These are phyloP conservation scores for Aspergillus indologenus DNA, from an alignment of 495 filamentous ascomycete species.

Conservation along the genomic window DNA sequence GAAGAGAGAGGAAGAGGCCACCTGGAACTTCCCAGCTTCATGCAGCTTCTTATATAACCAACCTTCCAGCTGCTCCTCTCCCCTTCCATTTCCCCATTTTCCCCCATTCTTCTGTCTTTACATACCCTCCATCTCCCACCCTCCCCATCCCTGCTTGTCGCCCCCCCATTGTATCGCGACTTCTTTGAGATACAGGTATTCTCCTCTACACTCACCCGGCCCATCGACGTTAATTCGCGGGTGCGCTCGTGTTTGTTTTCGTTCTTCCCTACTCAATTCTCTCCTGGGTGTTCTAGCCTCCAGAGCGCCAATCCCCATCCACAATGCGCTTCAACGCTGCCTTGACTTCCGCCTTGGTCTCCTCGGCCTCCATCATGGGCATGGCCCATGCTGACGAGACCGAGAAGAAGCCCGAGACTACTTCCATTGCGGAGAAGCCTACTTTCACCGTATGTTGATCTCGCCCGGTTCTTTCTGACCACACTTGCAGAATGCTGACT, in stretches of 20 bases:
- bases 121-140: neutral
- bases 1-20: constrained; percentile 50
- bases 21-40: constrained; percentile 41
- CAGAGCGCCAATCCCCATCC: constrained; percentile 22
- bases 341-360: constrained; percentile 59
- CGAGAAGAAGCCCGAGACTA: constrained; percentile 55
- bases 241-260: constrained; percentile 28
- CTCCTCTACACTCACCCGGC: constrained; percentile 27
- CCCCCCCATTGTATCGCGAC: neutral
- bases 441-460: constrained; percentile 77
- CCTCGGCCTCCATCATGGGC: constrained; percentile 69
- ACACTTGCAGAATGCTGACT: constrained; percentile 21
- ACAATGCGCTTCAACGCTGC: constrained; percentile 78
- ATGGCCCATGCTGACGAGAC: constrained; percentile 69
- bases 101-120: constrained; percentile 2
- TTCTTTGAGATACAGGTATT: constrained; percentile 18
- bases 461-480: constrained; percentile 6
- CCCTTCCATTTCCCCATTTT: constrained; percentile 9
- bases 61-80: constrained; percentile 12
- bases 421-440: constrained; percentile 64
- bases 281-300: neutral
- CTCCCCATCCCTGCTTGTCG: neutral
- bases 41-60: constrained; percentile 35
- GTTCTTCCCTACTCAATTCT: constrained; percentile 15
- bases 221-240: constrained; percentile 26